Conservation (phyloP, 2,329 filamentous ascomycete genomes). For the Thielaviopsis euricoi region DNA sequence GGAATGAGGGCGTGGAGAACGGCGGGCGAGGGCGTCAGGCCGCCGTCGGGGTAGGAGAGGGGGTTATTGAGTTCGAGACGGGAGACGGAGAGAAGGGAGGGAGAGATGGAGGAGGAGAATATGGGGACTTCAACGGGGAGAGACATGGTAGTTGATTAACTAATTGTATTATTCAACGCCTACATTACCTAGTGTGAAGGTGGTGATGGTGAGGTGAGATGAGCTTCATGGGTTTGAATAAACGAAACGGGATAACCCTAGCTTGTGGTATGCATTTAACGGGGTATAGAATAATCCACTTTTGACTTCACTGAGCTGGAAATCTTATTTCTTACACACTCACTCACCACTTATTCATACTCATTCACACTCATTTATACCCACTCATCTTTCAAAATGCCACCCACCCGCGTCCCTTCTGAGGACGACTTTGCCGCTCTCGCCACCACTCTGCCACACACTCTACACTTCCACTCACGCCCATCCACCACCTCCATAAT, state of each 20-base stretch:
- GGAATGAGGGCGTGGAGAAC: conserved; percentile 20
- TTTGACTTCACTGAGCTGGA: neutral
- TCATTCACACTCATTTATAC: neutral
- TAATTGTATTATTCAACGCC: no score
- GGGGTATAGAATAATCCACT: neutral
- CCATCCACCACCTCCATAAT: conserved; percentile 58
- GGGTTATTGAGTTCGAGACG: conserved; percentile 38
- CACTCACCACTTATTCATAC: neutral
- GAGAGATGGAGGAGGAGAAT: conserved; percentile 28
- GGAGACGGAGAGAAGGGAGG: conserved; percentile 28
- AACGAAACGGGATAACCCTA: neutral
- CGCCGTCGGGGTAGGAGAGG: conserved; percentile 33
- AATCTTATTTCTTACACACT: neutral
- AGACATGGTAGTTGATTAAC: conserved; percentile 10
- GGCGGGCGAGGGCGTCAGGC: conserved; percentile 30
- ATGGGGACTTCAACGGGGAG: conserved; percentile 34
- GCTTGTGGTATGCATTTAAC: neutral
- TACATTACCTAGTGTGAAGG: no score
- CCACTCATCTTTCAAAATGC: conserved; percentile 12
- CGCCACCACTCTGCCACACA: conserved; percentile 24
- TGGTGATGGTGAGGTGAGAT: neutral
- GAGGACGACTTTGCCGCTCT: conserved; percentile 32
- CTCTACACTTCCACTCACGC: conserved; percentile 33
- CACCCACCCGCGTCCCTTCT: conserved; percentile 29
- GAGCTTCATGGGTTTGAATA: neutral